Evolutionary conservation across 225 moss, liverwort and hornwort genomes (phyloP).

Genomic region (Pseudoscleropodium purum): DNA sequence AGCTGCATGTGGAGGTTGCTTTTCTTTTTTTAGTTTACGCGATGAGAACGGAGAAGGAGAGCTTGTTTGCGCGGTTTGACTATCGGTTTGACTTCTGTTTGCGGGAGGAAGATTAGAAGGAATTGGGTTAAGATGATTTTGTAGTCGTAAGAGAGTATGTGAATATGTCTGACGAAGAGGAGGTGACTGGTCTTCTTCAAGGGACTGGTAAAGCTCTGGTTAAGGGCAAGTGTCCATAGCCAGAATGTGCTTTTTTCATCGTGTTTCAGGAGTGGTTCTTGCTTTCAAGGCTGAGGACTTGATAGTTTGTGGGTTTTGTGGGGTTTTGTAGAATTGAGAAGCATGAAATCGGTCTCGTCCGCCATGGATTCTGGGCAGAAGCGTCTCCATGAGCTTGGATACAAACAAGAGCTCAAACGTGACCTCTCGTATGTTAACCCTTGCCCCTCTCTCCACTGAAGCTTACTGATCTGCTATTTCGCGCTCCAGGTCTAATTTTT

Average conservation of each 20-base stretch:
- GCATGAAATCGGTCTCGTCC: neutral
- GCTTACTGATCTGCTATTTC: neutral
- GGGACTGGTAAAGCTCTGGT: neutral
- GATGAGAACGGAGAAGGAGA: neutral
- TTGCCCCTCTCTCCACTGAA: neutral
- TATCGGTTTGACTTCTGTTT: neutral
- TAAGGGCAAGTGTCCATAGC: neutral
- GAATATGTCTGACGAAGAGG: neutral
- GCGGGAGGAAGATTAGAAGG: neutral
- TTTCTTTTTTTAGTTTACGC: neutral
- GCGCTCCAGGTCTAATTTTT: neutral
- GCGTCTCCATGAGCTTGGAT: constrained; percentile 59
- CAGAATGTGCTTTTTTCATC: neutral
- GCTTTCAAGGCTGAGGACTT: neutral
- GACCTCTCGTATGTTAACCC: constrained; percentile 43
- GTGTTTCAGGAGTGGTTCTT: neutral
- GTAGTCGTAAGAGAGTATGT: neutral
- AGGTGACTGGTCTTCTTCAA: neutral
- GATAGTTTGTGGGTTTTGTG: neutral
- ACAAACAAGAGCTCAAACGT: constrained; percentile 64
- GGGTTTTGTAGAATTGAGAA: constrained; percentile 4
- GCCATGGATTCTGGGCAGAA: constrained; percentile 54
- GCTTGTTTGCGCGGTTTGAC: neutral
- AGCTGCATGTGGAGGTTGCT: neutral
- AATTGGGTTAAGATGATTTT: neutral